Evolutionary conservation across 495 filamentous ascomycete genomes (phyloP).

Genomic region (Pseudotulostoma volvatum): DNA sequence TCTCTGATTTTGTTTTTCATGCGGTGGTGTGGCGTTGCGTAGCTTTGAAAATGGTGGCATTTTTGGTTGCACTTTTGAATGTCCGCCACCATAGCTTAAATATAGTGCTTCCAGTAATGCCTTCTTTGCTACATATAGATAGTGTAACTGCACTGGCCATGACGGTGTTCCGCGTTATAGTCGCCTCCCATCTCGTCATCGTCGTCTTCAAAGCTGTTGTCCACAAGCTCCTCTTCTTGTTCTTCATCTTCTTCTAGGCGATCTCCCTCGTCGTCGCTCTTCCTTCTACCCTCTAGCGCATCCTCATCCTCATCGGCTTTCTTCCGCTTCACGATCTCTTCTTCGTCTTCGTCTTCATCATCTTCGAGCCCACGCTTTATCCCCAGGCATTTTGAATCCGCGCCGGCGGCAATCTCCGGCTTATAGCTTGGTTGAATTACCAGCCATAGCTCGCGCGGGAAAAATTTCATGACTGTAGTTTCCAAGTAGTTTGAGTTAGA

Average conservation of each 20-base stretch:
- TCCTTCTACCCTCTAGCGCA: neutral
- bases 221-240: conserved; percentile 33
- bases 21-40: too few species aligned
- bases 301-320: conserved; percentile 16
- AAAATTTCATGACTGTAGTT: conserved; percentile 34
- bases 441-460: conserved; percentile 39
- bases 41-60: too few species aligned
- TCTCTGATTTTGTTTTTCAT: too few species aligned
- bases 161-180: conserved; percentile 51
- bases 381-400: conserved; percentile 9
- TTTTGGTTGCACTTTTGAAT: too few species aligned
- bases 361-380: conserved; percentile 30
- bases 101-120: too few species aligned
- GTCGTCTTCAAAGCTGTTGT: conserved; percentile 40
- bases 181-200: conserved; percentile 42
- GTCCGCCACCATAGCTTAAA: too few species aligned
- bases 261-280: conserved; percentile 19
- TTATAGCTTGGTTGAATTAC: conserved; percentile 33
- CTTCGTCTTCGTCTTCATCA: conserved; percentile 27
- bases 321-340: conserved; percentile 12
- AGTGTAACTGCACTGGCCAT: too few species aligned
- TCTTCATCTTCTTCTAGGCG: conserved; percentile 24
- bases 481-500: neutral
- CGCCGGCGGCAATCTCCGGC: conserved; percentile 20
- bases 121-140: too few species aligned